phyloP scores from a whole-genome alignment of 106 monocot species.

The Iris macrosiphon region DNA sequence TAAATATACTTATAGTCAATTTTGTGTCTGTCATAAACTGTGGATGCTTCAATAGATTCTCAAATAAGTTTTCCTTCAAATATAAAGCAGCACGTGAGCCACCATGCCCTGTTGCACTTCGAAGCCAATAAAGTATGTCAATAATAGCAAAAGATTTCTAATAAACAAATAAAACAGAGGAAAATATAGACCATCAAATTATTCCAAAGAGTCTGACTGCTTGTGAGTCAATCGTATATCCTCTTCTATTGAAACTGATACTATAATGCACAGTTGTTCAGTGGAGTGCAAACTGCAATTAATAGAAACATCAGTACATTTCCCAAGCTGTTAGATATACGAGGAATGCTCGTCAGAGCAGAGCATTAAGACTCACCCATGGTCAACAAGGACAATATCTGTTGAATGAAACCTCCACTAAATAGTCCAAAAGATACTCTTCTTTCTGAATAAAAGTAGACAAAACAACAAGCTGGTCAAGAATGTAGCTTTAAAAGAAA shows the following conservation, averaged over 20 bases:
- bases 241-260: not conserved
- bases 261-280: no score
- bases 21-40: conserved; percentile 61
- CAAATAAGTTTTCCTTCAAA: conserved; percentile 78
- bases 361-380: conserved; percentile 52
- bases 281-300: no score
- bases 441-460: conserved; percentile 42
- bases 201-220: conserved; percentile 69
- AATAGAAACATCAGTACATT: no score
- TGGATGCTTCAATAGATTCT: conserved; percentile 77
- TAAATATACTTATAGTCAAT: conserved; percentile 51
- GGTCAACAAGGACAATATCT: conserved; percentile 47
- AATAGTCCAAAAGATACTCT: conserved; percentile 85
- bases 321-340: no score
- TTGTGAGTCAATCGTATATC: conserved; percentile 54
- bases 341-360: no score
- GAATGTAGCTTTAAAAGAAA: not conserved
- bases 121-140: not conserved
- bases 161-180: not conserved
- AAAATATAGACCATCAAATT: conserved; percentile 61
- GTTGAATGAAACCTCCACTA: conserved; percentile 81
- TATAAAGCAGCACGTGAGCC: conserved; percentile 86
- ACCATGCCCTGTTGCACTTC: conserved; percentile 55
- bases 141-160: not conserved
- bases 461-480: not conserved